Base-by-base conservation (phyloP, 257 asterid genomes). In the Solanum phureja region DNA sequence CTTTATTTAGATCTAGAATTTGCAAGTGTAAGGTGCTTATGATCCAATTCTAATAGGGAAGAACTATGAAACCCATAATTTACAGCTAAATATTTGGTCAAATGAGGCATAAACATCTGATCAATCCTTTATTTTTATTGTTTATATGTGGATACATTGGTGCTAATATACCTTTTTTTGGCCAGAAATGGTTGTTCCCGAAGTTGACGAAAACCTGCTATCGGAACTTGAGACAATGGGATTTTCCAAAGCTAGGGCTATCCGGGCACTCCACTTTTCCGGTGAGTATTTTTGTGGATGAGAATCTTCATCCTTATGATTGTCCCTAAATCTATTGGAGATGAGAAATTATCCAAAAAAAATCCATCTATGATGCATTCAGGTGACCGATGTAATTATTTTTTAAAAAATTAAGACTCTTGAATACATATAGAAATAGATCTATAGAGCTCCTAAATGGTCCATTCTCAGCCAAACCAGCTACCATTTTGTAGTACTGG, bases 141-240 rank as follows among this genome's bases (percentile, higher is more conserved):
- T 49, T 49, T 82, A 29, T 29, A 49, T 13, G 11, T 81, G 85
- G 64, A 18, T 44, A 29, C 24, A 49, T 18, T 33, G 68, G 86
- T 49, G 10, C 69, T 82, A 82, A 82, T 79, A 6, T 72, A 13
- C 72, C 71, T 83, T 89, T 83, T 73, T 69, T 89, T 89, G 68
- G 7, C 24, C 85, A 97, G 99, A 95, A 91, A 94, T 96, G 99
- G 95, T 96, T 88, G 97, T 92, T 90, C 98, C 99, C 60, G 99
- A 96, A 91, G 99, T 97, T 85, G 94, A 93, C 87, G 93, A 91
- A 89, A 94, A 96, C 91, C 87, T 97, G 76, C 90, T 96, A 13
- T 77, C 90, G 72, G 98, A 95, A 88, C 99, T 97, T 62, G 97
- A 94, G 92, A 94, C 89, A 79, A 94, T 97, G 98, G 98, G 98